Conservation (phyloP, 2,329 filamentous ascomycete genomes). For the Coleophoma cylindrospora region DNA sequence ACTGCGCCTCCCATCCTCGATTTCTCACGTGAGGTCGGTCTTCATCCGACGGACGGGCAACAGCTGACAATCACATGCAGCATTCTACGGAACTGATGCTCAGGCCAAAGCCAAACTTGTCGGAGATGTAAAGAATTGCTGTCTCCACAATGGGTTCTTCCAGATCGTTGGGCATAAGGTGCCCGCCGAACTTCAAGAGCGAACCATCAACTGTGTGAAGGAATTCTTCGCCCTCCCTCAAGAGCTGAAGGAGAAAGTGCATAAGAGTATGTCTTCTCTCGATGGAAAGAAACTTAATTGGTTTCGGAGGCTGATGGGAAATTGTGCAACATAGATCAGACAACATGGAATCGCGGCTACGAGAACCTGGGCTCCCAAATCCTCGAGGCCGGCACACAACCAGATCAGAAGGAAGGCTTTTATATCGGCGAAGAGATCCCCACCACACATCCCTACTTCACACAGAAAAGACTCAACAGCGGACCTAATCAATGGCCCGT, state of each 20-base stretch:
- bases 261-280: constrained; percentile 20
- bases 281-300: background rate
- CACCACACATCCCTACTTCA: constrained; percentile 28
- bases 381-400: constrained; percentile 34
- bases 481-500: constrained; percentile 37
- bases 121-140: constrained; percentile 33
- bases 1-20: constrained; percentile 28
- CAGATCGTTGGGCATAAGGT: constrained; percentile 42
- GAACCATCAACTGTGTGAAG: constrained; percentile 32
- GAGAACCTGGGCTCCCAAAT: constrained; percentile 39
- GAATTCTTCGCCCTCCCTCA: constrained; percentile 40
- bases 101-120: constrained; percentile 25
- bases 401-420: constrained; percentile 39
- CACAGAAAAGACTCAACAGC: constrained; percentile 28
- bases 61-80: constrained; percentile 2
- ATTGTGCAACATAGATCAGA: constrained; percentile 24
- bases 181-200: constrained; percentile 30
- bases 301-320: constrained; percentile 3
- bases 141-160: constrained; percentile 45
- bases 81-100: constrained; percentile 24
- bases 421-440: constrained; percentile 34
- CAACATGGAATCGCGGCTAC: constrained; percentile 39
- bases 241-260: constrained; percentile 36
- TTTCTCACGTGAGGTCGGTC: constrained; percentile 18
- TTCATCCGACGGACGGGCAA: background rate